These are phyloP conservation scores for Ceratobasidium sp. DNA, from an alignment of 1,284 basidiomycete genomes.

Conservation along the genomic window DNA sequence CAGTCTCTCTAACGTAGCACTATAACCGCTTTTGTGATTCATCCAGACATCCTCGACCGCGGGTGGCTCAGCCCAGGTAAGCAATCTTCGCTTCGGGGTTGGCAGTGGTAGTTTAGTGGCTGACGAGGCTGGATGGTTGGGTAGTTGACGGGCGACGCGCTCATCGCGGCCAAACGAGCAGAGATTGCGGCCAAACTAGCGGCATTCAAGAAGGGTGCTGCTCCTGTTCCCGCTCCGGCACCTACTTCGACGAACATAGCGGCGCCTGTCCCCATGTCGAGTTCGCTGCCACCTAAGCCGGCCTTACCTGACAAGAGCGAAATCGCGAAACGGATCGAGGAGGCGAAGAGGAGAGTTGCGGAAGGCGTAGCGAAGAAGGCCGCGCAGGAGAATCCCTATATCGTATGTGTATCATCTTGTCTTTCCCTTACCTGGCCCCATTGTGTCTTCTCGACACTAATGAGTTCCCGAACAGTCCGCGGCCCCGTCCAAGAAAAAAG, in stretches of 20 bases:
- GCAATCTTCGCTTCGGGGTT: too few species aligned
- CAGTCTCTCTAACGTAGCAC: slow-evolving; percentile 65
- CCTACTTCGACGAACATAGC: slow-evolving; percentile 50
- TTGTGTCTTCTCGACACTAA: too few species aligned
- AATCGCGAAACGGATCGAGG: slow-evolving; percentile 76
- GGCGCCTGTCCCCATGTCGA: slow-evolving; percentile 53
- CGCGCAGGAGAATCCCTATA: slow-evolving; percentile 84
- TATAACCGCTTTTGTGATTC: slow-evolving; percentile 73
- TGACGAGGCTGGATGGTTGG: too few species aligned
- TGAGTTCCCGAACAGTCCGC: slow-evolving; percentile 58
- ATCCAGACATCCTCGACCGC: slow-evolving; percentile 70
- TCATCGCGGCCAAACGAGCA: slow-evolving; percentile 84
- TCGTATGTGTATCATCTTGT: slow-evolving; percentile 64
- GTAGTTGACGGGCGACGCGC: slow-evolving; percentile 67
- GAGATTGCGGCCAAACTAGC: slow-evolving; percentile 89
- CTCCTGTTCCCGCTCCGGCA: slow-evolving; percentile 56
- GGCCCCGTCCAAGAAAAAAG: slow-evolving; percentile 66
- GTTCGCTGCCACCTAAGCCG: slow-evolving; percentile 65
- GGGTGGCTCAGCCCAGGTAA: slow-evolving; percentile 55
- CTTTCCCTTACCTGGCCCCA: slow-evolving; percentile 5
- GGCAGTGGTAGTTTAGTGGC: slow-evolving; percentile 60
- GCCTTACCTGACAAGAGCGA: slow-evolving; percentile 57
- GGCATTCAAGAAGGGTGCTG: slow-evolving; percentile 71
- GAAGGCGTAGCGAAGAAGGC: slow-evolving; percentile 81
- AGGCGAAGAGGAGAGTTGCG: slow-evolving; percentile 82